Evolutionary conservation across 108 stramenopile genomes (phyloP).

Genomic region (Pseudonitzschia multiseries): DNA sequence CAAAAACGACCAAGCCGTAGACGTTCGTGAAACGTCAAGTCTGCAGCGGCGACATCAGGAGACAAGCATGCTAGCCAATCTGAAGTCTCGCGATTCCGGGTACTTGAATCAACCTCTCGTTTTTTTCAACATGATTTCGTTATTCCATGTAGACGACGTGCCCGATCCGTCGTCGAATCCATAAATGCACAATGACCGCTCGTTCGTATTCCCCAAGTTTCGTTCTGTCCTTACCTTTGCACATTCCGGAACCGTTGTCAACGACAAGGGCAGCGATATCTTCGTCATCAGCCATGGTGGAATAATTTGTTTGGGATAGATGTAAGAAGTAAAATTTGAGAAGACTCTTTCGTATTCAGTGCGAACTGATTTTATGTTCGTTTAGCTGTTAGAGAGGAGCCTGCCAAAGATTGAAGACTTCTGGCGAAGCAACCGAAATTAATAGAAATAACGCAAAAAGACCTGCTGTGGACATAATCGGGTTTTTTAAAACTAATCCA

Average conservation of each 20-base stretch:
- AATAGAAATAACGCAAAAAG: too few species aligned
- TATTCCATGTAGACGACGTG: not conserved
- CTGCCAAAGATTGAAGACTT: not conserved
- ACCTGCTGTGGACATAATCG: too few species aligned
- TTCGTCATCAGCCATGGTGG: constrained; percentile 88
- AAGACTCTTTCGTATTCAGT: constrained; percentile 1
- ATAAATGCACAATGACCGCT: not conserved
- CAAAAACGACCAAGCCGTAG: not conserved
- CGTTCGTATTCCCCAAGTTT: not conserved
- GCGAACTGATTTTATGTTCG: not conserved
- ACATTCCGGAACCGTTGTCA: constrained; percentile 96
- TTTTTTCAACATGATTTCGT: not conserved
- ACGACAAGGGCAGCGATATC: constrained; percentile 95
- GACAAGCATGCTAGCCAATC: not conserved
- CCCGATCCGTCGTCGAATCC: not conserved
- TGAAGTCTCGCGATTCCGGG: not conserved
- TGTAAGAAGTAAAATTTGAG: not conserved
- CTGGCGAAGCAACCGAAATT: not conserved
- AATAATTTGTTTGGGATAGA: constrained; percentile 7
- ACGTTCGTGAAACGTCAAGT: not conserved
- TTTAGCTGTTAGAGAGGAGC: not conserved
- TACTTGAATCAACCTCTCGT: too few species aligned
- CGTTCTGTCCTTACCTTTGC: constrained; percentile 71
- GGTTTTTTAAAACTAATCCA: too few species aligned
- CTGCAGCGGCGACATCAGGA: not conserved